These are phyloP conservation scores for Diversispora eburnea DNA, from an alignment of 192 early-diverging fungal species.

Conservation along the genomic window DNA sequence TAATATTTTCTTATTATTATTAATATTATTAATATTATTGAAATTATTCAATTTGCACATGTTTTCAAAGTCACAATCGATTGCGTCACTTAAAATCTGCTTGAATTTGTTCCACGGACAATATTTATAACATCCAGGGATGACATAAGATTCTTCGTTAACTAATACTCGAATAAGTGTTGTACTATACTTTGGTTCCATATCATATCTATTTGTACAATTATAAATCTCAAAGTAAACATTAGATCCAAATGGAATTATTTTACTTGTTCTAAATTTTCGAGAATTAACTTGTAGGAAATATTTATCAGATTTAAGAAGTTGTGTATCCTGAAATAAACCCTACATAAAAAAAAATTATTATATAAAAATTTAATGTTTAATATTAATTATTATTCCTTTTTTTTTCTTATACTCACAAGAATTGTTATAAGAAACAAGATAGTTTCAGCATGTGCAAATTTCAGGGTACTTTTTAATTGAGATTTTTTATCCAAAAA, in stretches of 20 bases:
- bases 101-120: conserved; percentile 19
- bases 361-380: background rate
- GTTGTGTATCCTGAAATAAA: conserved; percentile 1
- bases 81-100: background rate
- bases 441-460: conserved; percentile 24
- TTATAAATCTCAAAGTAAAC: conserved; percentile 23
- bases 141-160: conserved; percentile 6
- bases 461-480: conserved; percentile 2
- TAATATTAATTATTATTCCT: background rate
- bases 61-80: conserved; percentile 16
- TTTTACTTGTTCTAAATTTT: conserved; percentile 4
- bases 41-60: background rate
- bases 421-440: conserved; percentile 7
- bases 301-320: background rate
- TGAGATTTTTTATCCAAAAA: background rate
- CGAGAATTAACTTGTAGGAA: background rate
- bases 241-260: conserved; percentile 5
- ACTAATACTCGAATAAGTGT: conserved; percentile 4
- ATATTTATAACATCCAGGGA: conserved; percentile 1
- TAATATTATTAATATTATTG: background rate
- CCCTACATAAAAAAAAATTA: background rate
- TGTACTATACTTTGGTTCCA: background rate
- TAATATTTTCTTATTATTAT: too few species aligned
- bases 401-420: too few species aligned
- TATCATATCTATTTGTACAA: background rate